These are phyloP conservation scores for Besnoitia besnoiti DNA, from an alignment of 169 alveolate genomes.

Conservation along the genomic window DNA sequence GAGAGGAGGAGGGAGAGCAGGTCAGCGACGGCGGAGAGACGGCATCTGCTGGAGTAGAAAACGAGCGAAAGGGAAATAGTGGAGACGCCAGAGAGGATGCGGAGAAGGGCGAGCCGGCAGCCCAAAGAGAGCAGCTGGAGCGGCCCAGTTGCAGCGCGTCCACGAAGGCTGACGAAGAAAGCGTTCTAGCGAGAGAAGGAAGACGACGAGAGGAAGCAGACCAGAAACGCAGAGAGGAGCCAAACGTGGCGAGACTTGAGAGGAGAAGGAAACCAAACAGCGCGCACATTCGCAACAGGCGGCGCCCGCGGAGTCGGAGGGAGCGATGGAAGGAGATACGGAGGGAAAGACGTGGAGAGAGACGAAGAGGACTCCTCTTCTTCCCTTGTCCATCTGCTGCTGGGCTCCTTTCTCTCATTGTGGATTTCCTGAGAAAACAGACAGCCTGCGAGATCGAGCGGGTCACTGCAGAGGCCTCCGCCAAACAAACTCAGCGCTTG, in stretches of 20 bases:
- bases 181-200: not conserved
- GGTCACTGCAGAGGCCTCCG: too few species aligned
- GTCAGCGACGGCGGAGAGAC: not conserved
- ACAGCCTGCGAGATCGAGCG: too few species aligned
- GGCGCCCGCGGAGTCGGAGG: not conserved
- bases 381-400: too few species aligned
- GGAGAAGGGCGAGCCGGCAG: too few species aligned
- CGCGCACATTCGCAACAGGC: not conserved
- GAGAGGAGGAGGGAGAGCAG: not conserved
- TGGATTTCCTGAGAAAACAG: too few species aligned
- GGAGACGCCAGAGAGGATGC: not conserved
- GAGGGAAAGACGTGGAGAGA: too few species aligned
- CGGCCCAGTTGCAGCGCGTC: not conserved
- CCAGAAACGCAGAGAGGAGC: not conserved
- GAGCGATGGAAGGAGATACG: not conserved
- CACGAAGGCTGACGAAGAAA: not conserved
- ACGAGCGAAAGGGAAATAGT: not conserved
- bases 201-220: not conserved
- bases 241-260: not conserved
- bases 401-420: too few species aligned
- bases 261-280: not conserved
- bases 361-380: too few species aligned
- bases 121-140: not conserved
- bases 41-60: not conserved
- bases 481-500: too few species aligned